Conservation (phyloP, 139 green algal species). For the Micractinium sp. region DNA sequence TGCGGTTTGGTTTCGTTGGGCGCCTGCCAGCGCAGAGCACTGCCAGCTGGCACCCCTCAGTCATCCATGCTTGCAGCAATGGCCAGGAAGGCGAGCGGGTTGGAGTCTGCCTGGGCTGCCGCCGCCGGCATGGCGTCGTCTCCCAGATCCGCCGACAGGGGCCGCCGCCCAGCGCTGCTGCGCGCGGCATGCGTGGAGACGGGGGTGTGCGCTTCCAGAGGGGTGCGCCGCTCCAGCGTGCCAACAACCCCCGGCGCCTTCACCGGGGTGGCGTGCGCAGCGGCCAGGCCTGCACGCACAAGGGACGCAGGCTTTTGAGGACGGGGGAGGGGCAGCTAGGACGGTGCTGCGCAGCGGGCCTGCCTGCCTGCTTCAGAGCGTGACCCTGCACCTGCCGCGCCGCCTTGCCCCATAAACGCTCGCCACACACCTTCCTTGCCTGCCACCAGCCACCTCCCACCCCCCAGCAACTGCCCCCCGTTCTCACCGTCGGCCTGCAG, state of each 20-base stretch:
- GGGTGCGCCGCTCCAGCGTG: neutral
- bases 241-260: neutral
- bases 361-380: no score
- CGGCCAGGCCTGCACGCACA: neutral
- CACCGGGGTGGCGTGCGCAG: conserved; percentile 25
- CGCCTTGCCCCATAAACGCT: no score
- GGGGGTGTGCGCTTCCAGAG: conserved; percentile 30
- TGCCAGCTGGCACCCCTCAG: neutral
- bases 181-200: conserved; percentile 17
- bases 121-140: neutral
- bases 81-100: conserved; percentile 45
- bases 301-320: no score
- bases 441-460: neutral
- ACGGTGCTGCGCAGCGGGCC: neutral
- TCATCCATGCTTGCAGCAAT: conserved; percentile 49
- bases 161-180: neutral
- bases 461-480: neutral
- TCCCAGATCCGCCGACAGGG: neutral
- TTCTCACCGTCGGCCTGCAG: conserved; percentile 9
- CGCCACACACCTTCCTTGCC: neutral
- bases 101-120: neutral
- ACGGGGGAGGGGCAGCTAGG: neutral
- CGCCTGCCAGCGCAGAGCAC: neutral
- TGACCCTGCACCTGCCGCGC: no score
- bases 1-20: no score